phyloP scores from a whole-genome alignment of 192 early-diverging fungal genomes.

The Chytriomyces confervae region DNA sequence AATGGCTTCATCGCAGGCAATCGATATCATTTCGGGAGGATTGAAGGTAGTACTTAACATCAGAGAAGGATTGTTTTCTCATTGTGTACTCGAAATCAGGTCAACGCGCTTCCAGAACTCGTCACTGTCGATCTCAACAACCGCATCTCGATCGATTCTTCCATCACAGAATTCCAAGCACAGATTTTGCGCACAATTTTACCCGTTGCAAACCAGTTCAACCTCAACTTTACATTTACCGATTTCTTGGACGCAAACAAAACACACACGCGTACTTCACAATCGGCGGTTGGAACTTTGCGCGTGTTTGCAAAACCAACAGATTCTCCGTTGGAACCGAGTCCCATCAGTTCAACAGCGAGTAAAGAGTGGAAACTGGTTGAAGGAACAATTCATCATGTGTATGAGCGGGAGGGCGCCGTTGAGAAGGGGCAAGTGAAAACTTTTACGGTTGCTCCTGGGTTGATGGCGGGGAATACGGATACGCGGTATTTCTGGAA shows the following conservation, averaged over 20 bases:
- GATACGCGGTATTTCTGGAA: conserved; percentile 49
- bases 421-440: conserved; percentile 4
- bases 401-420: conserved; percentile 16
- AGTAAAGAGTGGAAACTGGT: conserved; percentile 40
- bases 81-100: conserved; percentile 37
- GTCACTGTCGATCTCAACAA: conserved; percentile 44
- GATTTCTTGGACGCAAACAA: conserved; percentile 2
- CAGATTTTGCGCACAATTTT: conserved; percentile 25
- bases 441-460: conserved; percentile 41
- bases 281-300: conserved; percentile 14
- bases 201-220: conserved; percentile 20
- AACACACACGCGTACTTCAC: not conserved
- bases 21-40: conserved; percentile 56
- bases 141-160: conserved; percentile 42
- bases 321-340: conserved; percentile 41
- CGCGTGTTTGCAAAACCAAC: conserved; percentile 4
- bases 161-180: conserved; percentile 10
- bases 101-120: conserved; percentile 52
- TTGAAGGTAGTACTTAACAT: conserved; percentile 35
- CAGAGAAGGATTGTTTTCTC: not conserved
- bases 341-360: conserved; percentile 32
- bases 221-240: conserved; percentile 19
- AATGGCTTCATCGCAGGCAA: conserved; percentile 53
- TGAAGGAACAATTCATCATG: conserved; percentile 46
- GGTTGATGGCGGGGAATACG: conserved; percentile 50